Base-by-base conservation (phyloP, 2,329 filamentous ascomycete genomes). In the Paecilomyces formosus region DNA sequence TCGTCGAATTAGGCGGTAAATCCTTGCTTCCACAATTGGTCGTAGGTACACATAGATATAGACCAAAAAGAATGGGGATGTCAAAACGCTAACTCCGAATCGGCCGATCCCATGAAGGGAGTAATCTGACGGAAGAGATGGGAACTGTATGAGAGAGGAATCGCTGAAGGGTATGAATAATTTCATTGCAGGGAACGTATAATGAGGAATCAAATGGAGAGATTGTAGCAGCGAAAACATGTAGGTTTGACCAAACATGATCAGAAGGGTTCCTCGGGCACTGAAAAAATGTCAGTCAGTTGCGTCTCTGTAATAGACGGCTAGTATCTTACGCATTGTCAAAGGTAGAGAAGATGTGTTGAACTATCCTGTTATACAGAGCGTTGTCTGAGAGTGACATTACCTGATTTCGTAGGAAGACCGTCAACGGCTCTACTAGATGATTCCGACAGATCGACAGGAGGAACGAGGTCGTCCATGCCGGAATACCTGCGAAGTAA, bases 151-250 rank as follows among this genome's bases (percentile, higher is more conserved):
- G 6, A 74, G 63, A 18, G 74, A 74, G 18, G 64, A 59, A 39
- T 63, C 59, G 26, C 70, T 68, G 55, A 77, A 76, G 2, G 76
- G 76, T 24, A 77, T 61, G 21, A 77, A 63, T 21, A 72, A 65
- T 3, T 58, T 63, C 33, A 68, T 30, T 18, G 68, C 64, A 6
- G 74, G 75, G 11, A 73, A 63, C 8, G 68, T 61, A 53, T 66
- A 64, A 28, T 69, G 59, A 22, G 71, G 72, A 18, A 78, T 63
- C 21, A 79, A 66, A 45, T 74, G 72, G 28, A 78, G 70, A 21
- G 71, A 71, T 60, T 79, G 76, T 18, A 79, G 66, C 15, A 76
- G 60, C 22, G 75, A 74, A 58, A 76, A 76, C 66, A 77, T 73
- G 58, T 78, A 73, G 26, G 72, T 67, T 60, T 78, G 75, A 54